Percentiles rank a stretch among this genome's conserved stretches.
phyloP scores from a whole-genome alignment of 176 grass and related monocot species.

The Secale cereale region DNA sequence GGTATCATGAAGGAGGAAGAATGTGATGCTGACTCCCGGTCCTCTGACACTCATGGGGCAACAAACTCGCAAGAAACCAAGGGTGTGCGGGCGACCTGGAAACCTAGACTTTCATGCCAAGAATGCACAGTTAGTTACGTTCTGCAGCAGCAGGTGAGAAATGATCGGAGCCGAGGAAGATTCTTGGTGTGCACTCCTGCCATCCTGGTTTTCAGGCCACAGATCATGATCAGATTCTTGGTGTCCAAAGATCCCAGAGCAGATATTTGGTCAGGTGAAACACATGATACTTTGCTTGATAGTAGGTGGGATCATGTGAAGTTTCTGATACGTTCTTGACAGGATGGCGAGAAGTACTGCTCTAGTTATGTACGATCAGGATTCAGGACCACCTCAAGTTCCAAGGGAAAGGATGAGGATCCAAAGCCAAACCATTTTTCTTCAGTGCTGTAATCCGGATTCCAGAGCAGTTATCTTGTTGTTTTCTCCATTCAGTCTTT shows the following conservation, averaged over 20 bases:
- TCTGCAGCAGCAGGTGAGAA: not conserved
- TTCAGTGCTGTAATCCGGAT: constrained; percentile 22
- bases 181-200: constrained; percentile 32
- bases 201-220: not conserved
- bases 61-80: not conserved
- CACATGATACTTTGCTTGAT: not conserved
- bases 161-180: constrained; percentile 1
- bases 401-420: constrained; percentile 30
- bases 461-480: not conserved
- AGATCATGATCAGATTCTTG: constrained; percentile 8
- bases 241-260: not conserved
- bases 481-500: not conserved
- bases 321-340: constrained; percentile 6
- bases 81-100: not conserved
- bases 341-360: not conserved
- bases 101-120: constrained; percentile 10
- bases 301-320: not conserved
- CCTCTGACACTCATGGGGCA: not conserved
- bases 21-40: constrained; percentile 15
- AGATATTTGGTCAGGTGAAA: not conserved
- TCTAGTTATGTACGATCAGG: not conserved
- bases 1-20: not conserved
- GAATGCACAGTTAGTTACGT: not conserved
- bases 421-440: constrained; percentile 34
- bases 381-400: constrained; percentile 33